These are phyloP conservation scores for Xylaria longipes DNA, from an alignment of 495 filamentous ascomycete species.

Conservation along the genomic window DNA sequence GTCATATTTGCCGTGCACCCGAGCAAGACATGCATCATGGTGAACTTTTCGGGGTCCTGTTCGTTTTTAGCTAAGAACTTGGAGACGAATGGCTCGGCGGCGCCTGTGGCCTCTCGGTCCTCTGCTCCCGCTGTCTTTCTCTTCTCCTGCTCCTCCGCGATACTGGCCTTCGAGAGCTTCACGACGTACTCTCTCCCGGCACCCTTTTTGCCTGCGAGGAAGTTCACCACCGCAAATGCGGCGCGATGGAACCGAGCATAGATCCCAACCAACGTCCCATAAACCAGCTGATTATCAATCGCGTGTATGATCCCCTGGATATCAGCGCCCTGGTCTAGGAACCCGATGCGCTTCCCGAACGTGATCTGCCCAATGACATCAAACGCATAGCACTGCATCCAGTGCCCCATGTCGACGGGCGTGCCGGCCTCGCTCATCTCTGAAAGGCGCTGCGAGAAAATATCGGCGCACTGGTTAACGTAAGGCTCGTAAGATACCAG, in stretches of 20 bases:
- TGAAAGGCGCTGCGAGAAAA: conserved; percentile 51
- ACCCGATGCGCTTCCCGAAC: conserved; percentile 60
- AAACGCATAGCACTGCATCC: conserved; percentile 65
- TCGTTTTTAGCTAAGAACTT: conserved; percentile 55
- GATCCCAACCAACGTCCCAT: conserved; percentile 54
- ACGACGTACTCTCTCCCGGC: conserved; percentile 49
- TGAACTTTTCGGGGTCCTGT: conserved; percentile 57
- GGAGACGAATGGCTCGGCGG: conserved; percentile 45
- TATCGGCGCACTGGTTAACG: conserved; percentile 56
- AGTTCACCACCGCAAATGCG: conserved; percentile 41
- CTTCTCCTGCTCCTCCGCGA: conserved; percentile 40
- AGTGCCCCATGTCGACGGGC: conserved; percentile 54
- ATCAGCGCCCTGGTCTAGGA: conserved; percentile 57
- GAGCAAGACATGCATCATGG: conserved; percentile 53
- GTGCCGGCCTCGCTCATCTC: conserved; percentile 44
- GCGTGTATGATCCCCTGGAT: conserved; percentile 53
- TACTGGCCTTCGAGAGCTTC: conserved; percentile 51
- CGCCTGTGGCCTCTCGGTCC: conserved; percentile 23
- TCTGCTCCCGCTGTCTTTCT: neutral
- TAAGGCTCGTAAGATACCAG: conserved; percentile 61
- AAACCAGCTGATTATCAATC: conserved; percentile 45
- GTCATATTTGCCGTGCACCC: conserved; percentile 57
- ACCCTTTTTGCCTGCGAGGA: conserved; percentile 49
- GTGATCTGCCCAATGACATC: conserved; percentile 65
- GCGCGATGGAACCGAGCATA: conserved; percentile 55